Evolutionary conservation across 179 eudicot species (phyloP), one percentile per base, ranked within the genome.

Genomic region (Sideroxylon spinosum): DNA sequence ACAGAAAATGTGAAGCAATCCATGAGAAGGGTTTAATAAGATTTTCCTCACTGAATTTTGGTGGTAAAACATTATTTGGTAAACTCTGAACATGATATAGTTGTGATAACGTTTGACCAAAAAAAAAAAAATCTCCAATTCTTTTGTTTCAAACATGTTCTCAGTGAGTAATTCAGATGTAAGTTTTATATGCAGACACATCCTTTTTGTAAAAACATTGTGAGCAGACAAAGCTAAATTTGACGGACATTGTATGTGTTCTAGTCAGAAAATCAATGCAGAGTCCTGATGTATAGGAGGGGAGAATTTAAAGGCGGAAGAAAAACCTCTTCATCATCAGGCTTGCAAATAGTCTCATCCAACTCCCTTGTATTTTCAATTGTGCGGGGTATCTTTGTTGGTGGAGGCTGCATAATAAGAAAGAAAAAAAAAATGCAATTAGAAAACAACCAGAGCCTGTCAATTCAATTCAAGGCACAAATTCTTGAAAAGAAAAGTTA

Each of bases 251-350:
- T 37, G 44, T 3, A 37, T 37, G 44, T 37, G 44, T 37, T 3
- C 44, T 37, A 3, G 44, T 37, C 44, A 37, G 44, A 37, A 37
- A 4, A 37, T 37, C 44, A 3, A 3, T 37, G 44, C 44, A 37
- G 56, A 9, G 12, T 52, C 56, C 56, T 52, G 56, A 52, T 52
- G 56, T 9, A 52, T 9, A 52, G 56, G 12, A 52, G 56, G 56
- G 56, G 3, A 8, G 4, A 50, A 62, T 48, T 52, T 9, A 72
- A 65, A 6, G 6, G 19, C 37, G 10, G 48, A 14, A 53, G 8
- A 12, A 49, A 61, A 61, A 91, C 97, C 97, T 95, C 98, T 70
- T 95, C 99, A 75, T 95, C 99, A 69, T 91, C 99, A 59, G 97
- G 97, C 82, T 82, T 86, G 84, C 98, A 94, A 63, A 93, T 86